A percentile compares a stretch with the other conserved stretches of the same genome.
Evolutionary conservation across 2,329 filamentous ascomycete species (phyloP).

Genomic region (Dactylella cylindrospora): DNA sequence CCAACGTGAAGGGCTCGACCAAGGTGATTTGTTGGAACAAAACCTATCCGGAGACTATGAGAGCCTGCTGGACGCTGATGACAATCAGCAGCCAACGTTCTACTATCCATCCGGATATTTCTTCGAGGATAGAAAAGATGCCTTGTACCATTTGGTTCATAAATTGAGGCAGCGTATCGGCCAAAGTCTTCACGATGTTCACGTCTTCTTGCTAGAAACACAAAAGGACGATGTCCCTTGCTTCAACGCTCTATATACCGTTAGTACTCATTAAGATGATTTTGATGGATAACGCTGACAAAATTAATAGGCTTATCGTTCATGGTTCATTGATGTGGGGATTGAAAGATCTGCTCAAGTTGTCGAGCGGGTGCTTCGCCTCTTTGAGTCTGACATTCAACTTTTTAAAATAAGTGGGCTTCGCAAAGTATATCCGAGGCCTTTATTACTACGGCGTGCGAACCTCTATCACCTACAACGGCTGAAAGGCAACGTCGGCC

Average conservation of each 20-base stretch:
- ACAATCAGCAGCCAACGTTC: conserved; percentile 81
- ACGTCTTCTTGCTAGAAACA: conserved; percentile 75
- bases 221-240: conserved; percentile 95
- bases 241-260: conserved; percentile 88
- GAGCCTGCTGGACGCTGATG: conserved; percentile 66
- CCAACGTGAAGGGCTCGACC: conserved; percentile 55
- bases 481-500: conserved; percentile 88
- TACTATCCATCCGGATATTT: conserved; percentile 86
- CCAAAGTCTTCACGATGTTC: conserved; percentile 76
- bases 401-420: conserved; percentile 94
- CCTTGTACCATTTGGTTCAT: conserved; percentile 75
- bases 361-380: conserved; percentile 78
- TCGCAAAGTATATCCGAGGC: conserved; percentile 87
- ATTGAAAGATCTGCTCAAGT: conserved; percentile 94
- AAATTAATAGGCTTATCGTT: conserved; percentile 65
- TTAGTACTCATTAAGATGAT: conserved; percentile 24
- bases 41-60: conserved; percentile 60
- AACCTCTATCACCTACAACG: conserved; percentile 93
- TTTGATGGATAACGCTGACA: too few species aligned
- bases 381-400: conserved; percentile 82
- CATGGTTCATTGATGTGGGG: conserved; percentile 96
- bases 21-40: conserved; percentile 57
- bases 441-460: conserved; percentile 85
- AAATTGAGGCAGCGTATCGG: conserved; percentile 77
- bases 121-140: conserved; percentile 62